Percentiles rank a stretch among this genome's conserved stretches.
Evolutionary conservation across 345 rosid genomes (phyloP).

Genomic region (Rhodamnia rubescens): DNA sequence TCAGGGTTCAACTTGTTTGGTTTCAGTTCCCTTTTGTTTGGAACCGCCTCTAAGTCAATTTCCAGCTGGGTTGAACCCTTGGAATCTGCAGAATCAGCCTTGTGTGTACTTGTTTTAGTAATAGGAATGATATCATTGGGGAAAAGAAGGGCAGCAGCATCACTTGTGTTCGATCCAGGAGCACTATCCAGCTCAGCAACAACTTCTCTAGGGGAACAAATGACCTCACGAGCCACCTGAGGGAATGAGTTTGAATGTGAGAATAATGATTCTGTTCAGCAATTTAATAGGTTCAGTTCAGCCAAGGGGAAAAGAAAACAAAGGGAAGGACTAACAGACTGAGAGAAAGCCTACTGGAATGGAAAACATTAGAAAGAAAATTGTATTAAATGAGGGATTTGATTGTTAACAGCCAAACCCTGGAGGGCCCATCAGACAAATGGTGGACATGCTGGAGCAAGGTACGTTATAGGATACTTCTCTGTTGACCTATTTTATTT

Average conservation of each 20-base stretch:
- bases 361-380: too few relatives aligned
- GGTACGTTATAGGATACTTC: neutral
- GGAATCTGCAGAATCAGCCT: neutral
- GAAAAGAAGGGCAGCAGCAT: neutral
- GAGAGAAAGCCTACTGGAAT: neutral
- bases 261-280: too few relatives aligned
- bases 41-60: constrained; percentile 18
- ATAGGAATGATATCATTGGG: fast-evolving
- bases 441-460: neutral
- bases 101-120: neutral
- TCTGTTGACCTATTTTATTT: neutral
- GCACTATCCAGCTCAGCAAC: neutral
- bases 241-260: too few relatives aligned
- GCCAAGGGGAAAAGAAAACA: neutral
- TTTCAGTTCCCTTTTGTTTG: constrained; percentile 46
- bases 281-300: too few relatives aligned
- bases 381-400: too few relatives aligned
- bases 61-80: constrained; percentile 11
- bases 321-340: neutral
- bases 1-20: constrained; percentile 54
- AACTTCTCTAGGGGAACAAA: neutral
- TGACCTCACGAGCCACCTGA: neutral
- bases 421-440: neutral
- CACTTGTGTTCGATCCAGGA: neutral
- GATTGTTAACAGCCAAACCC: neutral